A percentile compares a stretch with the other conserved stretches of the same genome.
Conservation (phyloP, 2,329 filamentous ascomycete genomes). For the Exophiala oligosperma region DNA sequence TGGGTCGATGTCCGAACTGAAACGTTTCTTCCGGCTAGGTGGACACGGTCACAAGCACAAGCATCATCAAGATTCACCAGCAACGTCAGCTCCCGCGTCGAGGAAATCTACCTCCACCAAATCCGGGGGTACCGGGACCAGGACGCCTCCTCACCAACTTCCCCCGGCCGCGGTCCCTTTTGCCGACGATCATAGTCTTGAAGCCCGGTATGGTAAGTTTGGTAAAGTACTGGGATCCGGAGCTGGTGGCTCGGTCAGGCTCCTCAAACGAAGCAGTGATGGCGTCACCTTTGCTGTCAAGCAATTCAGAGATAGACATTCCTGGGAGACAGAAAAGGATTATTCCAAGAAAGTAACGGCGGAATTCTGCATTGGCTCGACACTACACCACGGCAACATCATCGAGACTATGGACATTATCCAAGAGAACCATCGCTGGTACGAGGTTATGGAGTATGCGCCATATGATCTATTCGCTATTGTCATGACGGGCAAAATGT, state of each 20-base stretch:
- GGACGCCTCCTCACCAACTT: conserved; percentile 56
- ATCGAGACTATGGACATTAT: conserved; percentile 98
- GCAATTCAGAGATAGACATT: conserved; percentile 88
- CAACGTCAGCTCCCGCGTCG: conserved; percentile 51
- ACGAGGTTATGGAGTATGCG: conserved; percentile 98
- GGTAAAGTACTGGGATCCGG: conserved; percentile 91
- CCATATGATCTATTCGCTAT: conserved; percentile 95
- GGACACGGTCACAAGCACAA: conserved; percentile 61
- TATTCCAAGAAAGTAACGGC: conserved; percentile 98
- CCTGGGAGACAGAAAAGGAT: conserved; percentile 90
- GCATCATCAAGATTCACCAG: conserved; percentile 58
- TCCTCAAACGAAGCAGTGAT: conserved; percentile 92
- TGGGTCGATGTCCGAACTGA: conserved; percentile 89
- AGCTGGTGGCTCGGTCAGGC: conserved; percentile 86
- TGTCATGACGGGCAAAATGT: conserved; percentile 99
- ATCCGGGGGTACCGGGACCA: conserved; percentile 42
- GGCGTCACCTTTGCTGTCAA: conserved; percentile 95
- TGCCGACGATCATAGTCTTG: conserved; percentile 86
- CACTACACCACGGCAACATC: conserved; percentile 94
- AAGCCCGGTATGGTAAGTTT: conserved; percentile 92
- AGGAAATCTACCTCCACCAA: conserved; percentile 54
- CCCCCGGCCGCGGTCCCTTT: conserved; percentile 68
- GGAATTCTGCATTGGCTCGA: conserved; percentile 97
- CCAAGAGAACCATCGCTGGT: conserved; percentile 92
- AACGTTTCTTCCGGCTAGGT: conserved; percentile 90